Base-by-base conservation (phyloP, 768 basidiomycete genomes). In the Boletus pseudo-olivaceus region DNA sequence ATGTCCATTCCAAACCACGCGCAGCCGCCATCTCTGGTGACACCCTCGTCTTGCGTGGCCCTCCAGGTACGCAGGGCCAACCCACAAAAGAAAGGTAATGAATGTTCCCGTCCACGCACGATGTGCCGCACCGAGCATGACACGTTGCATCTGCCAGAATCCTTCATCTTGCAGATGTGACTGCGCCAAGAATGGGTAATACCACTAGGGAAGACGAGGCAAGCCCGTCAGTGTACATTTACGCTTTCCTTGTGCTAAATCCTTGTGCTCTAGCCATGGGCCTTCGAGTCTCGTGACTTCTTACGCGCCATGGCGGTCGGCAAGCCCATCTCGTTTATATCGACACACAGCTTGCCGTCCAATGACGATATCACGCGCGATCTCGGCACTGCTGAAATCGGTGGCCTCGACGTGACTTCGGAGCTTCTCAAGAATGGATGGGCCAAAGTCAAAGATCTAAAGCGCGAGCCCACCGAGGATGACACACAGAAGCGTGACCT, bases 271-370 rank as follows among this genome's bases (percentile, higher is more conserved):
- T 59, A 96, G 91, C 83, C 87, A 7, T 93, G 88, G 84, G 90
- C 96, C 2, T 97, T 88, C 70, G 91, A 95, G 67, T 83, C 93
- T 44, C 88, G 97, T 60, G 97, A 98, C 73, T 97, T 87, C 72
- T 77, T 98, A 34, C 87, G 97, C 40, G 75, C 84, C 23, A 73
- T 94, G 43, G 77, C 85, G 11, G 93, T 98, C 47, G 96, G 95
- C 59, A 98, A 97, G 68, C 86, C 95, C 71, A 79, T 98, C 63
- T 80, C 86, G 0, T 97, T 96, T 73, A 80, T 79, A 26, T 84
- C 93, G 9, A 82, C 83, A 26, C 92, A 97, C 70, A 85, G 87
- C 38, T 75, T 97, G 39, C 81, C 90, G 10, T 73, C 86, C 33
- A 85, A 83, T 54, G 90, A 90, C 60, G 90, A 90, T 54, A 72